Conservation (phyloP, 441 rosid genomes). For the Euphorbia schlechtendalii region DNA sequence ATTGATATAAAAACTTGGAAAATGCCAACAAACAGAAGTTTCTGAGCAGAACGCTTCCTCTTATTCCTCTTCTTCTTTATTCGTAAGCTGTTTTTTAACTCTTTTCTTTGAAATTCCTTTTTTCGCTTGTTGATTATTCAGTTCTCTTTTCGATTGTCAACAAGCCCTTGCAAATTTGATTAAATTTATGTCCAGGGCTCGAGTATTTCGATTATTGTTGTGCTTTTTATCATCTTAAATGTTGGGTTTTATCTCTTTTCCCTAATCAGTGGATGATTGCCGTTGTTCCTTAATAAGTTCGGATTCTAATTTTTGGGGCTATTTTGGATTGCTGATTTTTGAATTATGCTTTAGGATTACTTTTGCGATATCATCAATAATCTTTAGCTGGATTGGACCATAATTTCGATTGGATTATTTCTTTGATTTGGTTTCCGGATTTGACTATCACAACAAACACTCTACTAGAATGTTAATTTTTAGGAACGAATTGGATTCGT, state of each 20-base stretch:
- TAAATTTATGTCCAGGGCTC: background rate
- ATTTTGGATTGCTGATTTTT: background rate
- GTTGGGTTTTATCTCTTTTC: background rate
- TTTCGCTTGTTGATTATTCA: background rate
- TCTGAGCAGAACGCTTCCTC: slow-evolving; percentile 13
- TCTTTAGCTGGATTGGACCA: background rate
- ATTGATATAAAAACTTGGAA: too few species aligned
- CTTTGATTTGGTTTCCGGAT: background rate
- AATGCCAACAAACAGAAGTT: too few species aligned
- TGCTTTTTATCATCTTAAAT: background rate
- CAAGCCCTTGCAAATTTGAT: background rate
- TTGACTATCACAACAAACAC: background rate
- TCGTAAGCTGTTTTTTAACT: slow-evolving; percentile 22
- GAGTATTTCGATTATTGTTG: background rate
- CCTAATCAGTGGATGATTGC: background rate
- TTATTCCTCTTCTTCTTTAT: background rate
- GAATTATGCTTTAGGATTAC: background rate
- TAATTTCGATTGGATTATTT: background rate
- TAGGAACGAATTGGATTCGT: background rate
- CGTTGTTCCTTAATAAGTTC: background rate
- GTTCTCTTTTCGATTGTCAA: background rate
- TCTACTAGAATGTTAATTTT: background rate
- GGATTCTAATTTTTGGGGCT: background rate
- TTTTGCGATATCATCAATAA: background rate
- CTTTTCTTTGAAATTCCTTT: background rate